Evolutionary conservation across 371 early-diverging fungal genomes (phyloP).

Genomic region (Apophysomyces variabilis): DNA sequence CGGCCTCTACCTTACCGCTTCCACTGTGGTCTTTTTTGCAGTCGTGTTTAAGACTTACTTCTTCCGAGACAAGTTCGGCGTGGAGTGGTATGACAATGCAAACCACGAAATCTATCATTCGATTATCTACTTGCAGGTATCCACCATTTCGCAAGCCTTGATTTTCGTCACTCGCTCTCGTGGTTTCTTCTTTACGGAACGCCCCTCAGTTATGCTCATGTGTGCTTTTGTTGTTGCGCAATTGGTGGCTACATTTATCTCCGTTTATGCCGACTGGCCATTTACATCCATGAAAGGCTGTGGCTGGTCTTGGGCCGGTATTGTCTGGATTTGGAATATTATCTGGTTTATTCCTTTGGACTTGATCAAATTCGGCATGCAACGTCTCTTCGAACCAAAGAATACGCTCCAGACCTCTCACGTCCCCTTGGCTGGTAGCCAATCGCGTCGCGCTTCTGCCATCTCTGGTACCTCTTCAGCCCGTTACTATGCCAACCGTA

Average conservation of each 20-base stretch:
- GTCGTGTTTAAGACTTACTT: slow-evolving; percentile 48
- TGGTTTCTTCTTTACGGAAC: slow-evolving; percentile 53
- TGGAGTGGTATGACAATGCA: slow-evolving; percentile 30
- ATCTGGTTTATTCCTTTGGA: slow-evolving; percentile 73
- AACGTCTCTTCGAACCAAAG: slow-evolving; percentile 44
- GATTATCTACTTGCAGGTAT: slow-evolving; percentile 57
- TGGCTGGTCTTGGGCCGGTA: slow-evolving; percentile 57
- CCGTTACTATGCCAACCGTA: slow-evolving; percentile 55
- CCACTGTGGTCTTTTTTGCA: slow-evolving; percentile 57
- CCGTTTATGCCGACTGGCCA: slow-evolving; percentile 62
- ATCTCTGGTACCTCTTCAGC: slow-evolving; percentile 50
- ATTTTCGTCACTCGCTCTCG: slow-evolving; percentile 63
- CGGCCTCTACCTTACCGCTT: slow-evolving; percentile 57
- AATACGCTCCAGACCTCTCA: slow-evolving; percentile 22
- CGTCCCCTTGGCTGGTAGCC: slow-evolving; percentile 39
- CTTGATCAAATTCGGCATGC: slow-evolving; percentile 71
- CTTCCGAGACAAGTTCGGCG: slow-evolving; percentile 51
- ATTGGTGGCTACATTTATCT: slow-evolving; percentile 55
- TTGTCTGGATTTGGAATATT: slow-evolving; percentile 70
- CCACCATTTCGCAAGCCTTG: slow-evolving; percentile 58
- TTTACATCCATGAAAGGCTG: slow-evolving; percentile 58
- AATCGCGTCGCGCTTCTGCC: slow-evolving; percentile 52
- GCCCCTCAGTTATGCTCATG: slow-evolving; percentile 50
- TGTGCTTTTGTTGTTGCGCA: slow-evolving; percentile 58
- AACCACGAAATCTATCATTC: slow-evolving; percentile 53